Conservation (phyloP, 1,284 basidiomycete species). For the Fistulinella staudtii region DNA sequence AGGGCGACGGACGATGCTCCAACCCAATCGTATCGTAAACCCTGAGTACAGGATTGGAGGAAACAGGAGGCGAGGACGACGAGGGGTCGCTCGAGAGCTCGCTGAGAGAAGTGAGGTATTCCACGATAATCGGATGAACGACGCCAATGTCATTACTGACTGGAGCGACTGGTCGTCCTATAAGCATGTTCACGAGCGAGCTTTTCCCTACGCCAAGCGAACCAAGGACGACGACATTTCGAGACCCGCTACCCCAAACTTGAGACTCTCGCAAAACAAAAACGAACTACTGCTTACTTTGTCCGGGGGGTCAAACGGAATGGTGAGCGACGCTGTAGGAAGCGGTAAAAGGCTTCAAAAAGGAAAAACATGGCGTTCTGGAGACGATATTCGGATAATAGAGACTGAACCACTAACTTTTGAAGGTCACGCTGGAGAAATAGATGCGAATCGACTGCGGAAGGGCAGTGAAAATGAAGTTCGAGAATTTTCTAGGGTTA, state of each 20-base stretch:
- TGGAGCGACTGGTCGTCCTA: slow-evolving; percentile 20
- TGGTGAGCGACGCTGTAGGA: neutral
- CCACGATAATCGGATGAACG: slow-evolving; percentile 17
- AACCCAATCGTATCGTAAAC: slow-evolving; percentile 24
- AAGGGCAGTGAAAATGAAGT: too few relatives aligned
- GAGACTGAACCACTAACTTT: neutral
- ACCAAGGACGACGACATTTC: slow-evolving; percentile 24
- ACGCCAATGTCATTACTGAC: slow-evolving; percentile 21
- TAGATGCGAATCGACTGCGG: too few relatives aligned
- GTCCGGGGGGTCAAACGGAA: neutral
- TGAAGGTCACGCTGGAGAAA: neutral
- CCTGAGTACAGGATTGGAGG: slow-evolving; percentile 8
- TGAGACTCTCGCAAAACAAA: slow-evolving; percentile 2
- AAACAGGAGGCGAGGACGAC: neutral
- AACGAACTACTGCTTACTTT: slow-evolving; percentile 11
- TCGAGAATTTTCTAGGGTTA: too few relatives aligned
- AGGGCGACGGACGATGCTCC: slow-evolving; percentile 20
- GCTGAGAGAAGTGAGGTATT: slow-evolving; percentile 11
- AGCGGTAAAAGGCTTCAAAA: neutral
- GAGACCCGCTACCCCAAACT: slow-evolving; percentile 7
- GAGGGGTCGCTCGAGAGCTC: slow-evolving; percentile 6
- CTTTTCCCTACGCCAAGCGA: slow-evolving; percentile 29
- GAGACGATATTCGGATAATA: neutral
- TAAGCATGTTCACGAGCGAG: slow-evolving; percentile 28
- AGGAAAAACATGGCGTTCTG: slow-evolving; percentile 1